Percentiles rank a stretch among this genome's conserved stretches.
Evolutionary conservation across 2,329 filamentous ascomycete species (phyloP).

Genomic region (Fusarium newnesense): DNA sequence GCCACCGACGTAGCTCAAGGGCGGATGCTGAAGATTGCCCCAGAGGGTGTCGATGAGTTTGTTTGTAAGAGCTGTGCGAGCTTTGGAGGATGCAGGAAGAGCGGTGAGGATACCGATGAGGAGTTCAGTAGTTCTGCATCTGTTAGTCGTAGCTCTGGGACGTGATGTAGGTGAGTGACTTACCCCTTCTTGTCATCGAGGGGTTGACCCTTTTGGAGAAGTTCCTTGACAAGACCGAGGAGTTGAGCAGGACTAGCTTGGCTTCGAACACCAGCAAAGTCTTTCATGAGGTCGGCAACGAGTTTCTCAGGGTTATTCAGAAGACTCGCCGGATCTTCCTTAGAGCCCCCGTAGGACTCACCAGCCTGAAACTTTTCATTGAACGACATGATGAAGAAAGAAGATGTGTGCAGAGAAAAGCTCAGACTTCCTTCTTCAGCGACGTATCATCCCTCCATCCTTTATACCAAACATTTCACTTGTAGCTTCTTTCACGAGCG

Average conservation of each 20-base stretch:
- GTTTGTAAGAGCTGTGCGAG: constrained; percentile 56
- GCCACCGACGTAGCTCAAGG: constrained; percentile 56
- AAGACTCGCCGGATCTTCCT: constrained; percentile 40
- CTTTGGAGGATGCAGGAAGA: constrained; percentile 49
- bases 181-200: constrained; percentile 67
- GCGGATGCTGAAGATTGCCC: constrained; percentile 65
- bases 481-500: neutral
- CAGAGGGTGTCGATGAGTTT: constrained; percentile 63
- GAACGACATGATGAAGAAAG: constrained; percentile 43
- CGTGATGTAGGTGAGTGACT: neutral
- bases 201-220: constrained; percentile 57
- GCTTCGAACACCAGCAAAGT: constrained; percentile 43
- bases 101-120: constrained; percentile 54
- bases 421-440: neutral
- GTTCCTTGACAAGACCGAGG: constrained; percentile 46
- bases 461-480: constrained; percentile 22
- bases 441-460: neutral
- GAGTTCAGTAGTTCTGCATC: constrained; percentile 51
- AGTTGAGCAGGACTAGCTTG: constrained; percentile 46
- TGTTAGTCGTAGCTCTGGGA: constrained; percentile 21
- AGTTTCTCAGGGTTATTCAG: constrained; percentile 49
- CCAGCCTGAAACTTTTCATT: constrained; percentile 53
- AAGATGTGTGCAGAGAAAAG: neutral
- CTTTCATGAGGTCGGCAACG: constrained; percentile 48
- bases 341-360: constrained; percentile 48